Conservation (phyloP, 208 protist genomes). For the Trypanosoma conorhini region DNA sequence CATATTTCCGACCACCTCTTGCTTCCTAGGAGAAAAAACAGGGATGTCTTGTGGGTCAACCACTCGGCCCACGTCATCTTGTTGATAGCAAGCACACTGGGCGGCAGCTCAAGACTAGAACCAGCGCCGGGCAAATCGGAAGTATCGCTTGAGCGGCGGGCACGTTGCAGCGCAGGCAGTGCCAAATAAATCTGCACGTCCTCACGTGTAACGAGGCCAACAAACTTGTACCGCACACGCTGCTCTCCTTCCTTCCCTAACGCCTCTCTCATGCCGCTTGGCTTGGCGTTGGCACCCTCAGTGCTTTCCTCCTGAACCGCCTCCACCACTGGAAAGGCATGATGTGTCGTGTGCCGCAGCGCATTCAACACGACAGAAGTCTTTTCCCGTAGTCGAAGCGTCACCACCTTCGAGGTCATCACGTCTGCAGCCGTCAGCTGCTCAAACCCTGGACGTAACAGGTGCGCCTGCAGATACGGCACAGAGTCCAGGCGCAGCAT, state of each 20-base stretch:
- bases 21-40: conserved; percentile 55
- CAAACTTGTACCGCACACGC: conserved; percentile 66
- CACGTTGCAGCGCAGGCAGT: conserved; percentile 44
- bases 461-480: conserved; percentile 79
- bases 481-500: conserved; percentile 90
- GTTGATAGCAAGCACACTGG: conserved; percentile 47
- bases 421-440: conserved; percentile 87
- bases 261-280: neutral
- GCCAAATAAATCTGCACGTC: conserved; percentile 84
- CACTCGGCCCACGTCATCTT: conserved; percentile 79
- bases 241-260: conserved; percentile 6
- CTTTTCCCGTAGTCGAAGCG: conserved; percentile 55
- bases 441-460: conserved; percentile 78
- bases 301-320: conserved; percentile 25
- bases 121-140: conserved; percentile 33
- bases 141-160: neutral
- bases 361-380: conserved; percentile 72
- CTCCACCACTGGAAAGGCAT: conserved; percentile 94
- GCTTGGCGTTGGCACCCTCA: neutral
- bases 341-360: conserved; percentile 75
- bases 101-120: conserved; percentile 45
- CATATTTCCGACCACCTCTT: conserved; percentile 22
- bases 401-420: conserved; percentile 87
- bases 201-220: conserved; percentile 85
- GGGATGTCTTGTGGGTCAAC: conserved; percentile 64